phyloP scores from a whole-genome alignment of 2,329 filamentous ascomycete genomes.

The Aspergillus felis region DNA sequence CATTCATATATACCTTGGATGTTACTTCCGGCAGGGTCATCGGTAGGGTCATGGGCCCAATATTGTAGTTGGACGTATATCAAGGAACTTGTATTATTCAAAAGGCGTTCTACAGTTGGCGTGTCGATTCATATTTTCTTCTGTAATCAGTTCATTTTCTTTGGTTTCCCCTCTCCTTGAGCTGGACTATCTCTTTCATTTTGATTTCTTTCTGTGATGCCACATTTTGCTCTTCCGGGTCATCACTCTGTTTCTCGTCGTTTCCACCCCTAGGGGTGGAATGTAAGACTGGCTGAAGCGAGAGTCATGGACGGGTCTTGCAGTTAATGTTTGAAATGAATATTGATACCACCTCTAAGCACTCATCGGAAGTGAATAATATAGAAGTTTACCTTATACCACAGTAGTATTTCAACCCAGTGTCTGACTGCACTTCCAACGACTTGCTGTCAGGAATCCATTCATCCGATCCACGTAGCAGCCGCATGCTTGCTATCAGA shows the following conservation, averaged over 20 bases:
- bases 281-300: background rate
- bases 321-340: background rate
- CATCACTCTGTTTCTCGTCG: background rate
- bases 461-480: background rate
- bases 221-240: background rate
- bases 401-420: background rate
- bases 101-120: constrained; percentile 19
- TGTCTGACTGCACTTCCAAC: background rate
- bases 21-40: background rate
- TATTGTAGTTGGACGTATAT: constrained; percentile 7
- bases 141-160: constrained; percentile 7
- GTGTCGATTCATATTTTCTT: constrained; percentile 8
- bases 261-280: background rate
- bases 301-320: background rate
- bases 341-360: background rate
- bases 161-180: constrained; percentile 6
- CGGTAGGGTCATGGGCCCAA: constrained; percentile 1
- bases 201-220: background rate
- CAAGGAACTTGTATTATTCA: constrained; percentile 12
- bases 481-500: background rate
- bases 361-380: background rate
- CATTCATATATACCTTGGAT: background rate
- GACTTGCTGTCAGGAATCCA: background rate
- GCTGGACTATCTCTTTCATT: background rate
- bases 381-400: background rate